Evolutionary conservation across 139 green algal species (phyloP).

Genomic region (Chlamydomonas sp.): DNA sequence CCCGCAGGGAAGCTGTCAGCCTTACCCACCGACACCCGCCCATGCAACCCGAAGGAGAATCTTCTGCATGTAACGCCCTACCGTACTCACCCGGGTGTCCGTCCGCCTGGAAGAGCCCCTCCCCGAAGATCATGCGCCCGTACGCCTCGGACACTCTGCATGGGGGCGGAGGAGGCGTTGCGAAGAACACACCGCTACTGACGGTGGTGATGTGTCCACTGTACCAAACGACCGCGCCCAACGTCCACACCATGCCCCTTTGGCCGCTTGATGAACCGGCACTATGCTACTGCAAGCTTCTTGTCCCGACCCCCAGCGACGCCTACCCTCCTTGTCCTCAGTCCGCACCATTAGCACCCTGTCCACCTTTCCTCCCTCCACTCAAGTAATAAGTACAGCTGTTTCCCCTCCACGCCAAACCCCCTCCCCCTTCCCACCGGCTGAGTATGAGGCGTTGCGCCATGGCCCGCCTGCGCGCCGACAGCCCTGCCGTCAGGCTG

Average conservation of each 20-base stretch:
- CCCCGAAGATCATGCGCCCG: slow-evolving; percentile 92
- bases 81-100: slow-evolving; percentile 66
- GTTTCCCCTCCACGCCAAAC: not conserved
- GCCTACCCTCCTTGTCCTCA: too few species aligned
- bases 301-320: too few species aligned
- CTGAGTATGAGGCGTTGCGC: slow-evolving; percentile 63
- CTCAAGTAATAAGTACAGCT: not conserved
- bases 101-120: slow-evolving; percentile 92
- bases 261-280: too few species aligned
- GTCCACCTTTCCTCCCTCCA: not conserved
- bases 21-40: too few species aligned
- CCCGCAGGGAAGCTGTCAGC: too few species aligned
- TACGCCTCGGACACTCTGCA: slow-evolving; percentile 87
- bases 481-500: slow-evolving; percentile 44
- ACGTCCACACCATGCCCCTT: too few species aligned
- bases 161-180: slow-evolving; percentile 23
- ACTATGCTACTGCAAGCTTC: too few species aligned
- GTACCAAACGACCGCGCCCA: too few species aligned
- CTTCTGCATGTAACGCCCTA: too few species aligned
- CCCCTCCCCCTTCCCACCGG: slow-evolving; percentile 14
- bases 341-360: too few species aligned
- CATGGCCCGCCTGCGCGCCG: slow-evolving; percentile 48
- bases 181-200: not conserved
- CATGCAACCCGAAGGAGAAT: too few species aligned
- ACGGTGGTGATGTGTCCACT: too few species aligned